Conservation (phyloP, 345 rosid genomes). For the Eucalyptus sp. region DNA sequence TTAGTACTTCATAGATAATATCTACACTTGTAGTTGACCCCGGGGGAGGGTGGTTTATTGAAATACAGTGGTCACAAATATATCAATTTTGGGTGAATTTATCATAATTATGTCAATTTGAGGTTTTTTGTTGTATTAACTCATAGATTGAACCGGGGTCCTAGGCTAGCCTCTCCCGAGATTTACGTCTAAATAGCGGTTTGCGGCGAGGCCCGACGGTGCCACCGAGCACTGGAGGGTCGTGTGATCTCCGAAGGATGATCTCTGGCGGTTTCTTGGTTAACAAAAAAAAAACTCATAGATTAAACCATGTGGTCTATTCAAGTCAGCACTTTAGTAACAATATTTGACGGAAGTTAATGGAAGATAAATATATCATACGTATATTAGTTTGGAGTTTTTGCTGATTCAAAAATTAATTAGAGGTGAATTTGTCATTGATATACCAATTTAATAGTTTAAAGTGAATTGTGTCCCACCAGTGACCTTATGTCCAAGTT, state of each 20-base stretch:
- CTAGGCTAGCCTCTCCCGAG: too few species aligned
- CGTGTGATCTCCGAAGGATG: too few species aligned
- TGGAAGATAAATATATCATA: too few species aligned
- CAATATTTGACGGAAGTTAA: fast-evolving
- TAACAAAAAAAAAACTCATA: too few species aligned
- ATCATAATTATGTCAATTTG: fast-evolving
- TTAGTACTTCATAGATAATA: too few species aligned
- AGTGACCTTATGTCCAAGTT: background rate
- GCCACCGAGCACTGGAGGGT: too few species aligned
- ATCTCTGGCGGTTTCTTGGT: too few species aligned
- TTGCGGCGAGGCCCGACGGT: too few species aligned
- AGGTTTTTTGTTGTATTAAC: background rate
- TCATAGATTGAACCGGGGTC: too few species aligned
- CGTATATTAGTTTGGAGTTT: fast-evolving
- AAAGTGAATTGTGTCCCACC: fast-evolving
- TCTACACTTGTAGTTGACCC: background rate
- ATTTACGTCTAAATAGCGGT: too few species aligned
- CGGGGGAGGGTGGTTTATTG: background rate
- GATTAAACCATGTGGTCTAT: fast-evolving
- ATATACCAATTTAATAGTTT: too few species aligned
- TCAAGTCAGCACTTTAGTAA: fast-evolving
- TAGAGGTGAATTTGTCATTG: fast-evolving
- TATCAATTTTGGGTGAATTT: fast-evolving
- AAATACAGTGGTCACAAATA: fast-evolving
- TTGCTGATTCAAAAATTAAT: fast-evolving